These are phyloP conservation scores for Aspergillus heteromorphus DNA, from an alignment of 495 filamentous ascomycete genomes.

Conservation along the genomic window DNA sequence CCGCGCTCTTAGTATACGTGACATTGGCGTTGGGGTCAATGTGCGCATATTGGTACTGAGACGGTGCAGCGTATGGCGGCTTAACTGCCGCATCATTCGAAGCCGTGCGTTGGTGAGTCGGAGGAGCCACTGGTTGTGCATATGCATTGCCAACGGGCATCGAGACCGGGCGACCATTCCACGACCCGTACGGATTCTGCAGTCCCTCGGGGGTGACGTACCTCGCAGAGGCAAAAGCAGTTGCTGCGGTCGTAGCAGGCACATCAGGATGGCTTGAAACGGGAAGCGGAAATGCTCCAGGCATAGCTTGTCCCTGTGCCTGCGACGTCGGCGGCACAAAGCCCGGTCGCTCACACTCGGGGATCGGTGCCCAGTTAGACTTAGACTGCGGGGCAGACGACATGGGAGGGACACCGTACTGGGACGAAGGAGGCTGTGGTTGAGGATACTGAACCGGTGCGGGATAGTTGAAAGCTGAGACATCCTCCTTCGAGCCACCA, in stretches of 20 bases:
- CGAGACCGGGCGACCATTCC: slow-evolving; percentile 14
- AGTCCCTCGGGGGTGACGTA: slow-evolving; percentile 18
- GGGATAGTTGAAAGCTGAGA: slow-evolving; percentile 44
- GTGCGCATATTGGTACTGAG: slow-evolving; percentile 39
- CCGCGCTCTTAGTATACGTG: slow-evolving; percentile 35
- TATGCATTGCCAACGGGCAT: slow-evolving; percentile 10
- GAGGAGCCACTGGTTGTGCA: slow-evolving; percentile 2
- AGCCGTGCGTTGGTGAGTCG: slow-evolving; percentile 22
- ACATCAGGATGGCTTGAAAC: slow-evolving; percentile 17
- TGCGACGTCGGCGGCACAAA: slow-evolving; percentile 38
- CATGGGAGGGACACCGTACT: slow-evolving; percentile 13
- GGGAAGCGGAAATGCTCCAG: slow-evolving; percentile 33
- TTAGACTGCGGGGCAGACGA: slow-evolving; percentile 16
- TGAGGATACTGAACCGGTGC: slow-evolving; percentile 28
- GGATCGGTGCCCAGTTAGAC: slow-evolving; percentile 34
- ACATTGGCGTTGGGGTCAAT: slow-evolving; percentile 39
- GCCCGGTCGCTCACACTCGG: slow-evolving; percentile 37
- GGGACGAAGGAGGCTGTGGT: slow-evolving; percentile 15
- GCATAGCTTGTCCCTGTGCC: slow-evolving; percentile 25
- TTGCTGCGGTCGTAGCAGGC: slow-evolving; percentile 18
- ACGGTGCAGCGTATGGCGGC: slow-evolving; percentile 28
- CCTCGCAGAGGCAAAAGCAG: slow-evolving; percentile 20
- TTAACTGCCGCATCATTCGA: slow-evolving; percentile 22
- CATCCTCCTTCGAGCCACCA: slow-evolving; percentile 2
- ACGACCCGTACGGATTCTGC: slow-evolving; percentile 20